Percentiles rank a stretch among this genome's conserved stretches.
These are phyloP conservation scores for Cercospora sesami DNA, from an alignment of 2,329 filamentous ascomycete species.

Conservation along the genomic window DNA sequence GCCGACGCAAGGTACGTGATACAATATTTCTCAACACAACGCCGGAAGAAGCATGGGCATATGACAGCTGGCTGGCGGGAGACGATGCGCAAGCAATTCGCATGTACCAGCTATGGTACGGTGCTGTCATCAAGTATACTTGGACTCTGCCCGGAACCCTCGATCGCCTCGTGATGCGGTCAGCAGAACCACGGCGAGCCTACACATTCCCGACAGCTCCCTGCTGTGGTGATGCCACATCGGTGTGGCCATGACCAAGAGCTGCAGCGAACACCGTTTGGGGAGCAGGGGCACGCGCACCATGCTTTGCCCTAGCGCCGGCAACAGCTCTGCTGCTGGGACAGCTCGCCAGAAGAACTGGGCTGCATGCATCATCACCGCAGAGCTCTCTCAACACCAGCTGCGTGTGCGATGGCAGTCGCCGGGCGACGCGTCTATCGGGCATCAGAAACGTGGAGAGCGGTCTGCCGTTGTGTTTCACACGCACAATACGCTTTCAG, in stretches of 20 bases:
- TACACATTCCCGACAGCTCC: conserved; percentile 3
- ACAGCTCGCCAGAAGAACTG: conserved; percentile 8
- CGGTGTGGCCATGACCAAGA: neutral
- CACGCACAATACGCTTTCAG: conserved; percentile 3
- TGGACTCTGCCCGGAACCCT: neutral
- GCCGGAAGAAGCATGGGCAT: neutral
- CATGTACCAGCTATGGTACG: neutral
- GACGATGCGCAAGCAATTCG: neutral
- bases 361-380: neutral
- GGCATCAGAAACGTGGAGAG: neutral
- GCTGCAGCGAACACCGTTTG: conserved; percentile 6
- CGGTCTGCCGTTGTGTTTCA: conserved; percentile 7
- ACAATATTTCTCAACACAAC: neutral
- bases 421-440: neutral
- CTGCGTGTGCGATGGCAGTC: neutral
- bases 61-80: neutral
- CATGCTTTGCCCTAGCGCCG: conserved; percentile 3
- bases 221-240: neutral
- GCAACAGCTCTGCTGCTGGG: conserved; percentile 7
- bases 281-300: conserved; percentile 4
- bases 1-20: conserved; percentile 20
- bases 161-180: conserved; percentile 6
- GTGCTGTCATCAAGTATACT: neutral
- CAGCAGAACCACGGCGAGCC: neutral
- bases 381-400: neutral